Base-by-base conservation (phyloP, 1,284 basidiomycete genomes). In the Pholiota adiposa region DNA sequence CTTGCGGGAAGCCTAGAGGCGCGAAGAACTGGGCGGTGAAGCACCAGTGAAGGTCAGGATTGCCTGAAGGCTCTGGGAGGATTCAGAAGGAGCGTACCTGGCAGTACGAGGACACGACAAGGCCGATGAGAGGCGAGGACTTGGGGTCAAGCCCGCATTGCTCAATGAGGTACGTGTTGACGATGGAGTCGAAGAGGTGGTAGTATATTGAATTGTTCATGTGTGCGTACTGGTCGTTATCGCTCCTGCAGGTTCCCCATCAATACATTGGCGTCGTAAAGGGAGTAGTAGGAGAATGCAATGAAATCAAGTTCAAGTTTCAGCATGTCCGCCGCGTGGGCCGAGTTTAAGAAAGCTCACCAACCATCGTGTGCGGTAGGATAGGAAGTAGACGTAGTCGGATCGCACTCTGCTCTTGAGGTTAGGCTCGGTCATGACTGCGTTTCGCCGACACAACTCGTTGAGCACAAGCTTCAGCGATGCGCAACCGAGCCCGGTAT, bases 201-300 rank as follows among this genome's bases (percentile, higher is more conserved):
- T 90, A 90, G 72, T 90, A 92, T n/a, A 90, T 75, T 0, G 87
- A 80, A 72, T 92, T 92, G 73, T 92, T 92, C 65, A 92, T 76
- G 63, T 92, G 90, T 6, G 83, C 80, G 69, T 92, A 92, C 67
- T 91, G 89, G 75, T 92, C 90, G 66, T 92, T 92, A 77, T 92
- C 90, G 66, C 83, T 89, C 89, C 90, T 74, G 38, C 50, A 48
- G 14, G 23, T 14, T 33, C 31, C 5, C 12, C 5, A 12, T 33
- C 31, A 33, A 12, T 33, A 16, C n/a, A 19, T 21, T 6, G 11
- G 23, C 9, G 23, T 34, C 31, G 14, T 4, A 29, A 16, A 16
- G 19, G 11, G 9, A n/a, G n/a, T 19, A 9, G 11, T 27, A 6
- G 46, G 23, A 19, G 25, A 29, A 21, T 19, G 18, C 27, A n/a